Base-by-base conservation (phyloP, 2,329 filamentous ascomycete genomes). In the Lecanicillium sp. region DNA sequence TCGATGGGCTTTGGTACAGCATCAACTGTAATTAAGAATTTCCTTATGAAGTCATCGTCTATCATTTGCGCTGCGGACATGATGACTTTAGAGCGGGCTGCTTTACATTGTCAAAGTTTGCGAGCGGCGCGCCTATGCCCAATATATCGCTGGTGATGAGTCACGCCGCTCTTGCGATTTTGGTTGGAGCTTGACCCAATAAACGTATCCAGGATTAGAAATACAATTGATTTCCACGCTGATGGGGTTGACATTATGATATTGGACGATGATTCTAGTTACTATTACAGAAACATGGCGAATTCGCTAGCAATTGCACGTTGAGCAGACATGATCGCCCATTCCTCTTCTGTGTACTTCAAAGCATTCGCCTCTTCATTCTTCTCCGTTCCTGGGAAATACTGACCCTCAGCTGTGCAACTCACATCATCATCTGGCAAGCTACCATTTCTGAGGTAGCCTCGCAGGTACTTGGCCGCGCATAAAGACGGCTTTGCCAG, bases 361-460 rank as follows among this genome's bases (percentile, higher is more conserved):
- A n/a, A 9, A 1, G 6, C 17, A n/a, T n/a, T n/a, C n/a, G 19
- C 54, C 21, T 55, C 54, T 1, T 59, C 56, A 1, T 56, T 58
- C 45, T 58, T 60, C 17, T n/a, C n/a, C n/a, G n/a, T n/a, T n/a
- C n/a, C n/a, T n/a, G 59, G 39, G 42, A 70, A 72, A 23, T 71
- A 71, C 2, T 60, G 59, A 7, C 58, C 64, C 24, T 72, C 68
- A 7, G 60, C 60, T 15, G 69, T 62, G 33, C 69, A 71, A 35
- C 60, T 57, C 3, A 61, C 61, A 44, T 68, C 56, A 0, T 59
- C 48, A 0, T 57, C 57, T 0, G 69, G 70, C 36, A 72, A 27
- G 3, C 56, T 65, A 1, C 70, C 70, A 9, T 68, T 58, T 17
- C 58, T 54, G 5, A 73, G 53, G 30, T 65, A 73, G 0, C 53